Percentiles rank a stretch among this genome's conserved stretches.
Evolutionary conservation across 768 basidiomycete genomes (phyloP).

Genomic region (Boletus bicolor): DNA sequence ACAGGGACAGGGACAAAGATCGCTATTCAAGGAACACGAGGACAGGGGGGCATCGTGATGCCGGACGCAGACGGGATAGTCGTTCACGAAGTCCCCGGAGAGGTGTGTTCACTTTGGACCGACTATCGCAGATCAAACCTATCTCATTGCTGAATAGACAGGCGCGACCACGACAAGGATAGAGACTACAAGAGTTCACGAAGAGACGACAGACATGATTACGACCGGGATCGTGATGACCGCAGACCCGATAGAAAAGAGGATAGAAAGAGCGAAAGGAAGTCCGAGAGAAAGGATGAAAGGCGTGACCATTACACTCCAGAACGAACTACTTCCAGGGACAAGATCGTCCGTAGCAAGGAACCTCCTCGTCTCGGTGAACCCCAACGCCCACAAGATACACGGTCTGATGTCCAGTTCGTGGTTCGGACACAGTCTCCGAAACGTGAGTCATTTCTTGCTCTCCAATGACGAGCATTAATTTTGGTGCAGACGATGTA

Average conservation of each 20-base stretch:
- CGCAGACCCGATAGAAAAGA: slow-evolving; percentile 32
- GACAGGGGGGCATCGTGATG: slow-evolving; percentile 32
- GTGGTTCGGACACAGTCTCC: slow-evolving; percentile 10
- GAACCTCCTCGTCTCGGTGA: slow-evolving; percentile 23
- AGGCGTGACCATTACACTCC: slow-evolving; percentile 41
- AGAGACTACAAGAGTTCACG: slow-evolving; percentile 37
- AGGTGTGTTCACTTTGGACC: slow-evolving; percentile 19
- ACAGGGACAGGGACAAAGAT: slow-evolving; percentile 40
- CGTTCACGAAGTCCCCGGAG: slow-evolving; percentile 39
- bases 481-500: slow-evolving; percentile 3
- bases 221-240: slow-evolving; percentile 31
- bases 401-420: slow-evolving; percentile 13
- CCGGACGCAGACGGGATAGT: slow-evolving; percentile 36
- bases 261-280: slow-evolving; percentile 33
- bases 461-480: not conserved
- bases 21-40: slow-evolving; percentile 40
- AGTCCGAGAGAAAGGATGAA: slow-evolving; percentile 34
- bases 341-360: slow-evolving; percentile 28
- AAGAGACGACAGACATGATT: slow-evolving; percentile 33
- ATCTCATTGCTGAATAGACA: slow-evolving; percentile 30
- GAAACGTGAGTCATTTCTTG: slow-evolving; percentile 11
- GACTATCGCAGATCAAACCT: not conserved
- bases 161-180: slow-evolving; percentile 32
- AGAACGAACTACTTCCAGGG: slow-evolving; percentile 31
- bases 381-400: slow-evolving; percentile 18